These are phyloP conservation scores for Ichthyophthirius multifiliis DNA, from an alignment of 169 alveolate genomes.

Conservation along the genomic window DNA sequence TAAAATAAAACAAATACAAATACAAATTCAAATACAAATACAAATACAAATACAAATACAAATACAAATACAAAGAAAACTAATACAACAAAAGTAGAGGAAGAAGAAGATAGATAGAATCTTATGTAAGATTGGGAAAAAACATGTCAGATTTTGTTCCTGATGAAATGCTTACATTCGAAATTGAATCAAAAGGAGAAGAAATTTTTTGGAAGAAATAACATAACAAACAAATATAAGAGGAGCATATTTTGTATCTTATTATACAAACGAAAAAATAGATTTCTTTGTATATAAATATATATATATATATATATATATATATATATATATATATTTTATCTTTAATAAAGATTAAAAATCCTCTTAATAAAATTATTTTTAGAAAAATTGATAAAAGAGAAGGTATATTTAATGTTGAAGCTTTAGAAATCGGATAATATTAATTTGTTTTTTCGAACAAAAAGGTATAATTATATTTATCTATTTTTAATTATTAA, in stretches of 20 bases:
- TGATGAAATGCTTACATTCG: constrained; percentile 40
- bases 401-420: constrained; percentile 27
- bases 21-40: too few relatives aligned
- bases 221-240: constrained; percentile 24
- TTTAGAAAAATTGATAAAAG: constrained; percentile 1
- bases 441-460: constrained; percentile 27
- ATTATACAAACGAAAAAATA: constrained; percentile 18
- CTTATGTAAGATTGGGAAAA: constrained; percentile 37
- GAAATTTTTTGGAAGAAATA: constrained; percentile 28
- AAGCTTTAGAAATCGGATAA: constrained; percentile 13
- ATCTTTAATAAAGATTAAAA: background rate
- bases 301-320: background rate
- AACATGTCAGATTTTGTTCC: constrained; percentile 32
- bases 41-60: too few relatives aligned
- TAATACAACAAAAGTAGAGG: background rate
- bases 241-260: constrained; percentile 32
- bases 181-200: background rate
- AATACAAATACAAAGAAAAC: background rate
- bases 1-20: too few relatives aligned
- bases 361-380: constrained; percentile 15
- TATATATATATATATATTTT: background rate
- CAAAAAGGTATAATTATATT: background rate
- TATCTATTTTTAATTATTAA: background rate
- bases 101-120: constrained; percentile 26
- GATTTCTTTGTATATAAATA: constrained; percentile 17